Evolutionary conservation across 1,139 yeast species (phyloP).

Genomic region (Yamadazyma atlantica): DNA sequence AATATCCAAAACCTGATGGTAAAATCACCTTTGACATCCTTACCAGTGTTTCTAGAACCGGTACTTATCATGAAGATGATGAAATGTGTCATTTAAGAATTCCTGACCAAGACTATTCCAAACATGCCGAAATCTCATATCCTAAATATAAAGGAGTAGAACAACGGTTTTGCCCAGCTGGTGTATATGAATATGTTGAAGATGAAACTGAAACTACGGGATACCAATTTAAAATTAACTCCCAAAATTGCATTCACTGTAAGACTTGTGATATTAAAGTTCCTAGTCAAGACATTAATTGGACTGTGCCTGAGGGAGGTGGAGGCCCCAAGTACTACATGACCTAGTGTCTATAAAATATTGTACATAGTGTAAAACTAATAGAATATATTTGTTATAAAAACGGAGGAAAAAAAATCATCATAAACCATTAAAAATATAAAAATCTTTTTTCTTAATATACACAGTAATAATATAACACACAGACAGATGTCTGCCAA

Average conservation of each 20-base stretch:
- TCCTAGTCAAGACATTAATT: constrained; percentile 88
- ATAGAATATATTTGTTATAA: constrained; percentile 1
- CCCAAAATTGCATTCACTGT: constrained; percentile 97
- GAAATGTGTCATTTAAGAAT: constrained; percentile 86
- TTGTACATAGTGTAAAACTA: not conserved
- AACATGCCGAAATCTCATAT: constrained; percentile 68
- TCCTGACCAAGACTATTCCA: constrained; percentile 65
- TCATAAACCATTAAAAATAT: constrained; percentile 4
- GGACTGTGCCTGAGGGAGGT: constrained; percentile 98
- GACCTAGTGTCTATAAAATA: constrained; percentile 38
- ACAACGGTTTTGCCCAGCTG: constrained; percentile 94
- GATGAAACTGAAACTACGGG: constrained; percentile 60
- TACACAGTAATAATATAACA: constrained; percentile 4
- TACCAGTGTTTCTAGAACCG: constrained; percentile 93
- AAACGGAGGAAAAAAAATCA: not conserved
- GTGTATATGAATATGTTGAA: constrained; percentile 89
- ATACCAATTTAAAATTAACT: constrained; percentile 85
- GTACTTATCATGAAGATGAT: constrained; percentile 93
- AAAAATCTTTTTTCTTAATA: constrained; percentile 2
- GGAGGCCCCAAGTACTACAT: constrained; percentile 94
- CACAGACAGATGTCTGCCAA: not conserved
- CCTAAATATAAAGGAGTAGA: constrained; percentile 85
- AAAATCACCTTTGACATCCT: constrained; percentile 83
- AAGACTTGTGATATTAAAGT: constrained; percentile 97
- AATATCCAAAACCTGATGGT: constrained; percentile 94